phyloP scores from a whole-genome alignment of 768 basidiomycete genomes.

The Cyclocybe cylindracea region DNA sequence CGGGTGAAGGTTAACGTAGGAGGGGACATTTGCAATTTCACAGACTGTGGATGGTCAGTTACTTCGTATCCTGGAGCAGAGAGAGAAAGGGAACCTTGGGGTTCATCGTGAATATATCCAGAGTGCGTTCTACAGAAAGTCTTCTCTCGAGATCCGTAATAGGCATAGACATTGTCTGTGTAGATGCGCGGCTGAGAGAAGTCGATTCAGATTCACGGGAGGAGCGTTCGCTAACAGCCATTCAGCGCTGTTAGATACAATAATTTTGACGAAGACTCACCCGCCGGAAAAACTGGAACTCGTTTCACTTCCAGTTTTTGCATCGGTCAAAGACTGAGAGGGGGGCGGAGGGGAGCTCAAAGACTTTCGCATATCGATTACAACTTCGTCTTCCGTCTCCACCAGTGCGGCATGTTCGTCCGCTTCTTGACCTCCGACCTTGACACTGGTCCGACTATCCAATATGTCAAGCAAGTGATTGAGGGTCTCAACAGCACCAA shows the following conservation, averaged over 20 bases:
- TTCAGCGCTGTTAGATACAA: slow-evolving; percentile 3
- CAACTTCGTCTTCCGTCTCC: slow-evolving; percentile 56
- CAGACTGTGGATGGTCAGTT: slow-evolving; percentile 50
- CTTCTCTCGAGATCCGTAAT: slow-evolving; percentile 80
- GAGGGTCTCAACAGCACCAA: slow-evolving; percentile 79
- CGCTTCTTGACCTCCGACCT: slow-evolving; percentile 39
- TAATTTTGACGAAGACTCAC: slow-evolving; percentile 37
- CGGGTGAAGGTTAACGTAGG: slow-evolving; percentile 78
- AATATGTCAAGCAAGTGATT: slow-evolving; percentile 70
- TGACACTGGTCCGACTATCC: slow-evolving; percentile 56
- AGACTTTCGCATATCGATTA: slow-evolving; percentile 51
- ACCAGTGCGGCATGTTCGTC: slow-evolving; percentile 17
- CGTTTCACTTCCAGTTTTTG: slow-evolving; percentile 41
- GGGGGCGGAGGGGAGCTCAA: slow-evolving; percentile 25
- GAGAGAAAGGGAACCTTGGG: slow-evolving; percentile 62
- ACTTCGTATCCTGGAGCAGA: background rate
- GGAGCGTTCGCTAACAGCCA: slow-evolving; percentile 47
- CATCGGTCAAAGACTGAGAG: slow-evolving; percentile 24
- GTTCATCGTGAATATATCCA: slow-evolving; percentile 96
- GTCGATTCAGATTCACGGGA: slow-evolving; percentile 63
- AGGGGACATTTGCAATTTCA: slow-evolving; percentile 88
- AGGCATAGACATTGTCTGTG: slow-evolving; percentile 53
- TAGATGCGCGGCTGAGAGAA: slow-evolving; percentile 52
- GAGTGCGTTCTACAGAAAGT: slow-evolving; percentile 71
- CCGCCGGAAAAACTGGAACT: slow-evolving; percentile 58